These are phyloP conservation scores for Melaleuca alternifolia DNA, from an alignment of 345 rosid genomes.

Conservation along the genomic window DNA sequence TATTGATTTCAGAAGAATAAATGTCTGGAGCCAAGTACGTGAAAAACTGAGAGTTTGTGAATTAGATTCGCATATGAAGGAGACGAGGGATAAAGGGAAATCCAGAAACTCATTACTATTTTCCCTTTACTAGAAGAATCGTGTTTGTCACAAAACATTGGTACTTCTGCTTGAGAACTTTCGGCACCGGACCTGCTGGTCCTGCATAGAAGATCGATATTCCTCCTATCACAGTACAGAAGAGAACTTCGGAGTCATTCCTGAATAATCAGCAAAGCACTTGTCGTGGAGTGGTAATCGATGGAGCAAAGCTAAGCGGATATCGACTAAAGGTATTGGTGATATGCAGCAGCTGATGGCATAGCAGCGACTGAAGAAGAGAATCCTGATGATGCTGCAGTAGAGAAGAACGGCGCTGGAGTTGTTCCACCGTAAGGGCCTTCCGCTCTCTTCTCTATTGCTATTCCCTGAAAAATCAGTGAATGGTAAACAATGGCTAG, in stretches of 20 bases:
- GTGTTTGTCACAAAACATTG: not conserved
- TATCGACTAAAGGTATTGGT: not conserved
- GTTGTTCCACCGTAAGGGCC: conserved; percentile 16
- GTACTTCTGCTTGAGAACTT: not conserved
- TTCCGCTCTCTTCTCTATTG: conserved; percentile 46
- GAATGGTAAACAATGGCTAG: not conserved
- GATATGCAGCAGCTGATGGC: conserved; percentile 1
- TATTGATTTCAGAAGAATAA: not conserved
- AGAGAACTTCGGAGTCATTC: not conserved
- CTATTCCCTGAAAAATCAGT: conserved; percentile 33
- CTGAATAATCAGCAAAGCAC: not conserved
- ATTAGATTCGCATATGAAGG: not conserved
- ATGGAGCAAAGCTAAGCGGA: not conserved
- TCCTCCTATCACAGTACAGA: not conserved
- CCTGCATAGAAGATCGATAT: not conserved
- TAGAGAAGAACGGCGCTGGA: conserved; percentile 30
- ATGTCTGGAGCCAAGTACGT: not conserved
- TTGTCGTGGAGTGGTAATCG: not conserved
- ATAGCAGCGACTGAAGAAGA: conserved; percentile 22
- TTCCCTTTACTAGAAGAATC: not conserved
- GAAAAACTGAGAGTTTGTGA: not conserved
- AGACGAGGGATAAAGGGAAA: not conserved
- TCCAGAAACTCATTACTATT: not conserved
- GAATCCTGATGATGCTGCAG: conserved; percentile 96
- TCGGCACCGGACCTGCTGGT: not conserved